Percentiles rank a stretch among this genome's conserved stretches.
Conservation (phyloP, 148 eudicot genomes). For the Dysphania ambrosioides region DNA sequence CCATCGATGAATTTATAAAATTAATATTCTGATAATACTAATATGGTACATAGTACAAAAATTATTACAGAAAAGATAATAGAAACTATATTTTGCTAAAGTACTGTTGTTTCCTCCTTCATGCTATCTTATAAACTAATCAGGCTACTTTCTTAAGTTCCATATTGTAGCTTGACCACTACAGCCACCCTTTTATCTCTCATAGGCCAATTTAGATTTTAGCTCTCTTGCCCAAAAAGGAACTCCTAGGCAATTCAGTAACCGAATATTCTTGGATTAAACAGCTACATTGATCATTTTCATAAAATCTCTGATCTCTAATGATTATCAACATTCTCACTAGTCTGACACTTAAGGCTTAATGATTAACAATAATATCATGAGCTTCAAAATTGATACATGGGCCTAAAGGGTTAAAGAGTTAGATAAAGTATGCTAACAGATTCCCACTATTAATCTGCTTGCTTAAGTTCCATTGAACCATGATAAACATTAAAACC, state of each 20-base stretch:
- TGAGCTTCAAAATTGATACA: neutral
- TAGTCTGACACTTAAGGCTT: neutral
- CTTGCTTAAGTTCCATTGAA: neutral
- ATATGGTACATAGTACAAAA: neutral
- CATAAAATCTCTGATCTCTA: neutral
- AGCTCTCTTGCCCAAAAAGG: too few relatives aligned
- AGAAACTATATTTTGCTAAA: too few relatives aligned
- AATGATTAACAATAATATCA: neutral
- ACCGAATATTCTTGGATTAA: neutral
- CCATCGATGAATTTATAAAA: neutral
- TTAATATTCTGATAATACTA: neutral
- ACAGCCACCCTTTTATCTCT: too few relatives aligned
- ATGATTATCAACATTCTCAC: neutral
- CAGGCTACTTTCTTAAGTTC: neutral
- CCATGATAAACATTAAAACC: neutral
- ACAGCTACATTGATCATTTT: neutral
- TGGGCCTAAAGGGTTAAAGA: neutral
- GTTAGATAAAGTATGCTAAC: neutral
- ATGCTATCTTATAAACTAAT: neutral
- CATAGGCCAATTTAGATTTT: neutral
- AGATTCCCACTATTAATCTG: neutral
- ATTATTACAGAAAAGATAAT: neutral
- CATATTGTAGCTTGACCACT: neutral
- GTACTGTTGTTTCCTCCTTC: neutral
- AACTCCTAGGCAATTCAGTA: neutral